Base-by-base conservation (phyloP, 768 basidiomycete genomes). In the Lentinula aciculospora region DNA sequence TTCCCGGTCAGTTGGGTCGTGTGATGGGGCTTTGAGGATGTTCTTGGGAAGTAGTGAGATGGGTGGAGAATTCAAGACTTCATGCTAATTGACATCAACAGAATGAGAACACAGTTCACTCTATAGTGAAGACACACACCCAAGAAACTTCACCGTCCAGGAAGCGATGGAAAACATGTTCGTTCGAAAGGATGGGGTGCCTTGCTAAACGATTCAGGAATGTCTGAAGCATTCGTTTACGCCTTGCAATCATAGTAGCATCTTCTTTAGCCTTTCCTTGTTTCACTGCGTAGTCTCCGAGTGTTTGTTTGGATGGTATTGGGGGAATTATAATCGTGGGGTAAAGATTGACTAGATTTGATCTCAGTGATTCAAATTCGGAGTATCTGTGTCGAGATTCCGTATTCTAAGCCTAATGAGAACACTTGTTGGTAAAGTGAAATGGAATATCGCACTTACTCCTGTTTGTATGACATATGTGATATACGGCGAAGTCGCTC, bases 221-320 rank as follows among this genome's bases (percentile, higher is more conserved):
- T 3, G 93, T 95, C 70, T 94, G 91, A 29, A 99, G 77, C 86
- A 98, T 92, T 48, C 97, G 86, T 71, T 94, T 96, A 60, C 97
- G 81, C 62, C 92, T 79, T 2, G 92, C 84, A 68, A 99, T 98
- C 76, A 98, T 83, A 1, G 88, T 81, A 2, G 86, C 85, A 69
- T 99, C 97, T 67, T 99, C 97, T 67, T 96, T 98, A 23, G 96
- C 97, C 71, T 96, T 97, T 13, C 82, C 87, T 66, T 94, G 94
- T 72, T 98, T 98, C 60, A 94, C 88, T 1, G 97, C 97, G 76
- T 99, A 99, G 65, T 98, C 97, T 7, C 92, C 85, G 37, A 99
- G 78, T 1, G 89, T 89, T 73, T 98, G 94, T 73, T 99, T 98
- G 1, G 92, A 94, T 2, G 97, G 97, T 53, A 99, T 97, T 42